Evolutionary conservation across 1,139 yeast genomes (phyloP), one percentile per base, ranked within the genome.

Genomic region (Williopsis jadinii): DNA sequence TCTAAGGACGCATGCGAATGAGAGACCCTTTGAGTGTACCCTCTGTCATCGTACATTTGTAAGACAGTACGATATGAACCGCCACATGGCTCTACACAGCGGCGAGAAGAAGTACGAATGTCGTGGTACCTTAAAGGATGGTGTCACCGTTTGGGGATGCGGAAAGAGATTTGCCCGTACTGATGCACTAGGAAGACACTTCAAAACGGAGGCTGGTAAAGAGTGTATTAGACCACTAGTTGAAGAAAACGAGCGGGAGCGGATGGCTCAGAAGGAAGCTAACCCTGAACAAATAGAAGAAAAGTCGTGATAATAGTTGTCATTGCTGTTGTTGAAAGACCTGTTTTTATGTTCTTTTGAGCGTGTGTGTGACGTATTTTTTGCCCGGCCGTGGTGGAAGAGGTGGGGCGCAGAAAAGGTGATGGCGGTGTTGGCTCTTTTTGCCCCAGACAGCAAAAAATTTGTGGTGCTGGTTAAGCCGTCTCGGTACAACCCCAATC

Each of bases 31-130:
- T 59, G 73, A 79, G 26, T 92, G 98, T 64, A 71, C 77, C 12
- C 76, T 83, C 8, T 92, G 98, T 64, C 94, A 94, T 9, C 87
- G 88, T 62, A 92, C 96, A 3, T 92, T 92, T 72, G 97, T 97
- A 1, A 68, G 98, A 44, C 96, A 88, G 58, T 97, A 92, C 58
- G 98, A 92, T 62, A 68, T 95, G 34, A 88, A 87, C 59, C 73
- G 98, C 35, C 98, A 92, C 58, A 97, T 90, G 59, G 95, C 87
- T 47, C 68, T 92, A 45, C 98, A 92, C 60, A 72, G 88, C 8
- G 97, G 97, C 3, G 92, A 85, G 60, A 90, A 87, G 68, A 76
- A 84, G 56, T 92, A 77, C 59, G 87, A 82, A 49, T 92, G 98
- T 62, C 73, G 74, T 47, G 97, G 97, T 0, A 61, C 66, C 9